A percentile compares a stretch with the other conserved stretches of the same genome.
Conservation (phyloP, 2,329 filamentous ascomycete genomes). For the Blumeriella jaapii region DNA sequence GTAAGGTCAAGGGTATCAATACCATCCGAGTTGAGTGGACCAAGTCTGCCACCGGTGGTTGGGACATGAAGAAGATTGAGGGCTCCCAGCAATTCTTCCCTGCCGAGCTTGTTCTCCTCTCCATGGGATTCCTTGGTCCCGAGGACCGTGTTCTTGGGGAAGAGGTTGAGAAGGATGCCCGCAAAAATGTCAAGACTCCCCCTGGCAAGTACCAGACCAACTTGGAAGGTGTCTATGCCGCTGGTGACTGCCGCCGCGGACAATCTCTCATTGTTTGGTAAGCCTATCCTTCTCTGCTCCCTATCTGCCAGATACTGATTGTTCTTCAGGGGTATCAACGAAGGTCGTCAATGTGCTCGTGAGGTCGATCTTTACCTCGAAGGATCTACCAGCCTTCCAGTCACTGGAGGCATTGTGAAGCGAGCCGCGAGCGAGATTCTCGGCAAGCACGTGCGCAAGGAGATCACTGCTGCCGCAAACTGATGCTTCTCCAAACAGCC, state of each 20-base stretch:
- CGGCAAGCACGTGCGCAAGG: constrained; percentile 7
- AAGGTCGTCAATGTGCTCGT: constrained; percentile 83
- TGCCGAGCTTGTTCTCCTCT: constrained; percentile 83
- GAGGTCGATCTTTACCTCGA: constrained; percentile 86
- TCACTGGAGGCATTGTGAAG: constrained; percentile 89
- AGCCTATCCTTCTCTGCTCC: constrained; percentile 29
- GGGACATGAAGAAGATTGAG: constrained; percentile 98
- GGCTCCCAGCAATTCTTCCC: constrained; percentile 93
- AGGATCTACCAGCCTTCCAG: constrained; percentile 66
- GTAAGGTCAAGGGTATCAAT: constrained; percentile 90
- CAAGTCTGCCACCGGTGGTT: constrained; percentile 75
- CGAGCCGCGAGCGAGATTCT: constrained; percentile 64
- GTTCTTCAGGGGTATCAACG: constrained; percentile 72
- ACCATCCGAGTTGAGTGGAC: constrained; percentile 95
- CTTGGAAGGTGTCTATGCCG: constrained; percentile 78
- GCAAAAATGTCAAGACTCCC: constrained; percentile 94
- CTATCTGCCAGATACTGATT: not conserved
- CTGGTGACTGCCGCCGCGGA: constrained; percentile 87
- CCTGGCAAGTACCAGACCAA: constrained; percentile 83
- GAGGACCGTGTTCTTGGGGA: constrained; percentile 80
- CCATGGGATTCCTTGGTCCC: constrained; percentile 94
- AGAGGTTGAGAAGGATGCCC: constrained; percentile 79
- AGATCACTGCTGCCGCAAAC: constrained; percentile 18
- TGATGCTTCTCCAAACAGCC: constrained; percentile 8
- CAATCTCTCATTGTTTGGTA: constrained; percentile 95